These are phyloP conservation scores for Russula abietina DNA, from an alignment of 768 basidiomycete genomes.

Conservation along the genomic window DNA sequence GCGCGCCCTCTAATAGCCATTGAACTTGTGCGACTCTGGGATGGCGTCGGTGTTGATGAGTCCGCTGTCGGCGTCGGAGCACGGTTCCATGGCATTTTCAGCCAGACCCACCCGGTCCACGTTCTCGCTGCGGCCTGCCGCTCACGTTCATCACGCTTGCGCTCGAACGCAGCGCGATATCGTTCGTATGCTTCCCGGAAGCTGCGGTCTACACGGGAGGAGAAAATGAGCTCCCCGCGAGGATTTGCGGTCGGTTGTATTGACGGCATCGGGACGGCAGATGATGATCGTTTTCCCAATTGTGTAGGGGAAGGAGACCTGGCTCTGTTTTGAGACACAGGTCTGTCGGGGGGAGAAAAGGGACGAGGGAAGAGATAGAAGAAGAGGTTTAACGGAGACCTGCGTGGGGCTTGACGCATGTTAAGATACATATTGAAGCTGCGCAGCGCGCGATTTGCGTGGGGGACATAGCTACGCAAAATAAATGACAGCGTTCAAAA, in stretches of 20 bases:
- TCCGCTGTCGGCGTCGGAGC: slow-evolving; percentile 10
- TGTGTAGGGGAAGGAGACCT: slow-evolving; percentile 35
- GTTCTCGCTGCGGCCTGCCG: slow-evolving; percentile 33
- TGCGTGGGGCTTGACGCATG: slow-evolving; percentile 72
- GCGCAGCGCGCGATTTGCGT: slow-evolving; percentile 86
- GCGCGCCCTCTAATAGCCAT: slow-evolving; percentile 6
- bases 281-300: slow-evolving; percentile 35
- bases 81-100: slow-evolving; percentile 29
- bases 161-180: slow-evolving; percentile 83
- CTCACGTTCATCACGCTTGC: slow-evolving; percentile 60
- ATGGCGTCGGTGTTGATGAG: slow-evolving; percentile 14
- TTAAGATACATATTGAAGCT: slow-evolving; percentile 97
- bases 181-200: slow-evolving; percentile 93
- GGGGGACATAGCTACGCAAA: slow-evolving; percentile 79
- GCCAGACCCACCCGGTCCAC: slow-evolving; percentile 31
- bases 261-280: slow-evolving; percentile 53
- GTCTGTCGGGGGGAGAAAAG: slow-evolving; percentile 27
- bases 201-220: slow-evolving; percentile 69
- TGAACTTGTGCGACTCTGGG: slow-evolving; percentile 19
- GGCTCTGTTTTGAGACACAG: slow-evolving; percentile 35
- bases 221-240: slow-evolving; percentile 95
- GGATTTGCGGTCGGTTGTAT: slow-evolving; percentile 88
- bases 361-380: slow-evolving; percentile 54
- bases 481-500: slow-evolving; percentile 7
- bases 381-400: slow-evolving; percentile 50